Evolutionary conservation across 192 early-diverging fungal species (phyloP), one percentile per base, ranked within the genome.

Genomic region (Kickxella alabastrina): DNA sequence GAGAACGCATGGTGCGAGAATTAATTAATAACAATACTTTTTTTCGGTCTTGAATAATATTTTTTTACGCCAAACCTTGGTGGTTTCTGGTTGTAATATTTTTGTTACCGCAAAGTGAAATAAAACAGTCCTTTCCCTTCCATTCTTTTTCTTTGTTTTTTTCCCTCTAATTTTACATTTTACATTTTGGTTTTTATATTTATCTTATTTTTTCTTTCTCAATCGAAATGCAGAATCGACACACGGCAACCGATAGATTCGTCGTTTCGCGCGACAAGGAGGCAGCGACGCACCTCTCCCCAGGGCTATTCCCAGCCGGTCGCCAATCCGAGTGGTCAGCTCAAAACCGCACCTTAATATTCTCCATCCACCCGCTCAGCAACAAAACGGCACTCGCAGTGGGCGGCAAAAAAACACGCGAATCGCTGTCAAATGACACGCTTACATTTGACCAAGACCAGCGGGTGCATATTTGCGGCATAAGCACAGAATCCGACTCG

Each of bases 1-100:
- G 83, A 82, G 32, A 87, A 87, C 59, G 75, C 82, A 15, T 84
- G 85, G 85, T 77, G 75, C 39, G 83, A 84, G 23, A 49, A 48
- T 14, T 53, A 48, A 32, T n/a, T n/a, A n/a, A n/a, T n/a, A n/a
- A n/a, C n/a, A n/a, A n/a, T n/a, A n/a, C n/a, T n/a, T n/a, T n/a
- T n/a, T n/a, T n/a, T n/a, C n/a, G n/a, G n/a, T n/a, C n/a, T n/a
- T n/a, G n/a, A n/a, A n/a, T n/a, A n/a, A 21, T 43, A 14, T 22
- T 43, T 44, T 26, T 44, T 7, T 44, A 3, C 25, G 23, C 12
- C 15, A 42, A 42, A 42, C 21, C 24, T 44, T 24, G 14, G 24
- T 6, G 19, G 18, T 40, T 40, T 21, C 18, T 40, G 39, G 29
- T 15, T 35, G 10, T n/a, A 1, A 24, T 23, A 6, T 24, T 37